Evolutionary conservation across 495 filamentous ascomycete species (phyloP).

Genomic region (Aspergillus funiculosus): DNA sequence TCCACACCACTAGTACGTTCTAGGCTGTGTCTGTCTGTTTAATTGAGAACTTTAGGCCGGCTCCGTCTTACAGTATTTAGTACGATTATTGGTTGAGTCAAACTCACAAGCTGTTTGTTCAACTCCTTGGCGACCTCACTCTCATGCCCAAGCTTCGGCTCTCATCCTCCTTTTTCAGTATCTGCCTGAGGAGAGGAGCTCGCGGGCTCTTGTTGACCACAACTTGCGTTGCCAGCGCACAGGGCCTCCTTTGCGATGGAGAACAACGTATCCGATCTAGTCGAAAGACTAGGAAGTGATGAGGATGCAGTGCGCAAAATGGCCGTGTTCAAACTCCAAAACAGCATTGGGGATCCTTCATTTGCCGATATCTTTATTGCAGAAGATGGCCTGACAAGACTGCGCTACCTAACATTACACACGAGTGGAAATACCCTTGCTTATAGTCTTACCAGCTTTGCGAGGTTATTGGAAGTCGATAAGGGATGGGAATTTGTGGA

Average conservation of each 20-base stretch:
- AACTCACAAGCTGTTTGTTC: too few relatives aligned
- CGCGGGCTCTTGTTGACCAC: not conserved
- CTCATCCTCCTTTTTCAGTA: not conserved
- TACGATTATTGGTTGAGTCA: too few relatives aligned
- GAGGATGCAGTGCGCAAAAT: conserved; percentile 96
- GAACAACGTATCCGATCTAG: conserved; percentile 57
- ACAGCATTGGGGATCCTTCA: conserved; percentile 87
- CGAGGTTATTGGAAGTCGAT: conserved; percentile 83
- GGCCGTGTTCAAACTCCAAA: conserved; percentile 96
- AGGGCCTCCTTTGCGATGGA: conserved; percentile 39
- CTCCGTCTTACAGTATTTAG: too few relatives aligned
- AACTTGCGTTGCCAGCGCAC: not conserved
- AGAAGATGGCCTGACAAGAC: conserved; percentile 73
- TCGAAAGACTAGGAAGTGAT: conserved; percentile 62
- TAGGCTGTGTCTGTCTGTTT: too few relatives aligned
- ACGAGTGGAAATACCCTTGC: conserved; percentile 90
- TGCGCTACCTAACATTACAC: conserved; percentile 75
- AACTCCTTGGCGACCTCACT: too few relatives aligned
- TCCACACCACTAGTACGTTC: too few relatives aligned
- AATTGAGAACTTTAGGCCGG: too few relatives aligned
- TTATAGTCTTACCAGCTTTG: conserved; percentile 85
- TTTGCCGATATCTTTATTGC: conserved; percentile 95
- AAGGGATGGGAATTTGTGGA: conserved; percentile 89
- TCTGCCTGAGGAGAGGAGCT: not conserved
- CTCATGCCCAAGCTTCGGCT: too few relatives aligned